Evolutionary conservation across 2,329 filamentous ascomycete species (phyloP).

Genomic region (Arthroderma uncinatum): DNA sequence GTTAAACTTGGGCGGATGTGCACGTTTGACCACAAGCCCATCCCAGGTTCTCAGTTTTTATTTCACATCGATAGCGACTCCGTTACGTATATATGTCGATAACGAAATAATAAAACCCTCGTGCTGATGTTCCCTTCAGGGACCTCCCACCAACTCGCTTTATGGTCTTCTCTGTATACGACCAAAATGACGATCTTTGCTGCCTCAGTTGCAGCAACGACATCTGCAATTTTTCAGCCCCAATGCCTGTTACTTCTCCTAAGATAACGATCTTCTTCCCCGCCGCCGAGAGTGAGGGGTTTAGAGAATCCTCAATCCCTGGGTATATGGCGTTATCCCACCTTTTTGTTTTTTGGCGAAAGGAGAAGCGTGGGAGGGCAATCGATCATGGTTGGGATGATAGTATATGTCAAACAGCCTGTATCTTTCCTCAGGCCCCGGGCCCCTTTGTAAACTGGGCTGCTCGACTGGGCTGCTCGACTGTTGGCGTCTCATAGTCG

Average conservation of each 20-base stretch:
- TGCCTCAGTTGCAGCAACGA: background rate
- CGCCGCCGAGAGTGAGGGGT: background rate
- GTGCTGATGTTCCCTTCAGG: too few relatives aligned
- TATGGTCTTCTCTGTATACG: background rate
- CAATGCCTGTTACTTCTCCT: background rate
- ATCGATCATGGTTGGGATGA: background rate
- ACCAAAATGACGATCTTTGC: too few relatives aligned
- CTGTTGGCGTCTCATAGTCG: background rate
- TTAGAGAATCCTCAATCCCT: background rate
- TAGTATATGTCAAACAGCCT: background rate
- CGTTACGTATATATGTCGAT: background rate
- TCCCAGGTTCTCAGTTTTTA: background rate
- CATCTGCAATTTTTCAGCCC: background rate
- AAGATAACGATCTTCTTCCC: background rate
- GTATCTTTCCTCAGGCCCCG: background rate
- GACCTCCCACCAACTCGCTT: background rate
- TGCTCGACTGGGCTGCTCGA: background rate
- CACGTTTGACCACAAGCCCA: background rate
- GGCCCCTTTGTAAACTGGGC: background rate
- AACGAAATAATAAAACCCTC: too few relatives aligned
- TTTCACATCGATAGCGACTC: background rate
- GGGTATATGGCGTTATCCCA: background rate
- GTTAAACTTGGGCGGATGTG: background rate
- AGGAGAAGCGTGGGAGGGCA: background rate
- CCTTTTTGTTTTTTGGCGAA: background rate